Base-by-base conservation (phyloP, 495 filamentous ascomycete species). In the Podospora comata region DNA sequence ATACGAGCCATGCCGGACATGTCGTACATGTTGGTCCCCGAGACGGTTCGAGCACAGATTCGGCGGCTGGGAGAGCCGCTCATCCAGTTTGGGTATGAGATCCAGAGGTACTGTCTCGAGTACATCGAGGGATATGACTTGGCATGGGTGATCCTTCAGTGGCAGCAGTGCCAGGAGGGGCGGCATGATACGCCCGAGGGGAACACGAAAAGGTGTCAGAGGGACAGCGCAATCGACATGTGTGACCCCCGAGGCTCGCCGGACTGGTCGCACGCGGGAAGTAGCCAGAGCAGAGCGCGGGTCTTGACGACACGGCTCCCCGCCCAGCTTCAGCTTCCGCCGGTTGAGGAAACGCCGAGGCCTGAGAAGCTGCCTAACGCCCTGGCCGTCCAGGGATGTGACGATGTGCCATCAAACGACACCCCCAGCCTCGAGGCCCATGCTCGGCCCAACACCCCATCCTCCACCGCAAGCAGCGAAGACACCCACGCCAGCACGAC, bases 81-180 rank as follows among this genome's bases (percentile, higher is more conserved):
- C 30, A 32, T 64, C 23, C 66, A 63, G 4, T 71, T 71, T 27
- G 63, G 58, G 13, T 71, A 59, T 59, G 69, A 68, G 44, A 60
- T 71, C 18, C 62, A 71, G 58, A 64, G 59, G 7, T 71, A 68
- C 66, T 71, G 69, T 54, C 54, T 68, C 32, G 57, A 60, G 13
- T 64, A 71, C 54, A n/a, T 68, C 9, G 53, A 23, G 44, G 69
- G 64, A 26, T 71, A 71, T 32, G 59, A 71, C 58, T 19, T 68
- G 61, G 65, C 62, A 18, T 3, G 26, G 32, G 30, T 67, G 7
- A 30, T 70, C 18, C 16, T 28, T 28, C 26, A 56, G 5, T 56
- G 56, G 27, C 60, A 65, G 55, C 5, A 11, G 2, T 9, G n/a
- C 19, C 65, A 67, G 16, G 28, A 62, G 19, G 65, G 39, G 19